Evolutionary conservation across 2,329 filamentous ascomycete species (phyloP).

Genomic region (Aspergillus texensis): DNA sequence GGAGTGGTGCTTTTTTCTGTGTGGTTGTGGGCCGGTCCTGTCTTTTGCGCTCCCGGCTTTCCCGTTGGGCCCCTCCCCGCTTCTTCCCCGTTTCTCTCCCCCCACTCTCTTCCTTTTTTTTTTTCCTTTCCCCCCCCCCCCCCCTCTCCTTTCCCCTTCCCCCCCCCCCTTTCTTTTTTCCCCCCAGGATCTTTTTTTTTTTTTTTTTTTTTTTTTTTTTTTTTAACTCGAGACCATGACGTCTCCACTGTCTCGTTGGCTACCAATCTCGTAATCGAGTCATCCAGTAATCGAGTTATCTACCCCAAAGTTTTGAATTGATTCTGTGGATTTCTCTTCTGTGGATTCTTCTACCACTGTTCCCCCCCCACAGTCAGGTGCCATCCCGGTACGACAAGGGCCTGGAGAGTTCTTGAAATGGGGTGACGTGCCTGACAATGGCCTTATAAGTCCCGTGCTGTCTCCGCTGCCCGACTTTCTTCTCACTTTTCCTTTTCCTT

Average conservation of each 20-base stretch:
- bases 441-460: constrained; percentile 19
- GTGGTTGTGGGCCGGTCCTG: too few species aligned
- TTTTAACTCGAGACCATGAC: background rate
- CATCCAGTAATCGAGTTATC: background rate
- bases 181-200: too few species aligned
- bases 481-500: constrained; percentile 7
- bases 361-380: background rate
- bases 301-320: background rate
- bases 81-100: too few species aligned
- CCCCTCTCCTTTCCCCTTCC: too few species aligned
- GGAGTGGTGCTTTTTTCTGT: too few species aligned
- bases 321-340: background rate
- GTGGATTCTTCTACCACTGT: too few species aligned
- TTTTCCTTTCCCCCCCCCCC: too few species aligned
- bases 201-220: too few species aligned
- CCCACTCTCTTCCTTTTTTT: too few species aligned
- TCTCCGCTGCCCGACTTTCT: constrained; percentile 11
- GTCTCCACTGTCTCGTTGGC: background rate
- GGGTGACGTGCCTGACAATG: constrained; percentile 14
- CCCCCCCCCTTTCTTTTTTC: too few species aligned
- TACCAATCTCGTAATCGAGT: background rate
- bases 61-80: too few species aligned
- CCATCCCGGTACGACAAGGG: background rate
- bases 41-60: too few species aligned
- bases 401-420: background rate